phyloP scores from a whole-genome alignment of 192 early-diverging fungal genomes.

The Gonapodya prolifera region DNA sequence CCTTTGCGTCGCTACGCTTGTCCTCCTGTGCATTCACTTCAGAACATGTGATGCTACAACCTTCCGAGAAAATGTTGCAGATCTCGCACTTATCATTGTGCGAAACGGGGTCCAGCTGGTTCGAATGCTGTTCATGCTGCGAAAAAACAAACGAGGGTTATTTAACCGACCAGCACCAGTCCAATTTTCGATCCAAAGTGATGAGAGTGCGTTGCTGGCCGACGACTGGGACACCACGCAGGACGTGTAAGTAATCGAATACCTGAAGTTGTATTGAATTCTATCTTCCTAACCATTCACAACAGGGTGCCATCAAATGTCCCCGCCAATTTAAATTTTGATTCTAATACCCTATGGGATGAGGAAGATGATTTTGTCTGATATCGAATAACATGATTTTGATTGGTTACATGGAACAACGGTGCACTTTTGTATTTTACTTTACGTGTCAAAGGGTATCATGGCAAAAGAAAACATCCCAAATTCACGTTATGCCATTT shows the following conservation, averaged over 20 bases:
- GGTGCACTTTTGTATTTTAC: too few species aligned
- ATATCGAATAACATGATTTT: too few species aligned
- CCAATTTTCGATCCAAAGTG: neutral
- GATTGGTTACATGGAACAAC: too few species aligned
- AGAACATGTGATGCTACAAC: neutral
- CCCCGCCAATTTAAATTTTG: neutral
- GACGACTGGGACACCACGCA: neutral
- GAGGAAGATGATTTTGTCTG: neutral
- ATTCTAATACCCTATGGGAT: neutral
- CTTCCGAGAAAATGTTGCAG: constrained; percentile 1
- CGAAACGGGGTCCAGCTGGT: neutral
- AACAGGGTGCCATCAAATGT: neutral
- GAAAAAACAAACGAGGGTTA: neutral
- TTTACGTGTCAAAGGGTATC: too few species aligned
- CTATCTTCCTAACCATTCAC: neutral
- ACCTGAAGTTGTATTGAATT: neutral
- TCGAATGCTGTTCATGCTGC: constrained; percentile 6
- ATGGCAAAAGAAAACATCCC: too few species aligned
- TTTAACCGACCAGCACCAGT: neutral
- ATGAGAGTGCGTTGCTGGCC: neutral
- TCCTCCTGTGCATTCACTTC: neutral
- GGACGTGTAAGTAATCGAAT: neutral
- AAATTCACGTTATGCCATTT: too few species aligned
- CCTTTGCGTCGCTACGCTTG: constrained; percentile 3
- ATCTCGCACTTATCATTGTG: neutral